Evolutionary conservation across 345 rosid genomes (phyloP), one percentile per base, ranked within the genome.

Genomic region (Eucalyptus pauciflora): DNA sequence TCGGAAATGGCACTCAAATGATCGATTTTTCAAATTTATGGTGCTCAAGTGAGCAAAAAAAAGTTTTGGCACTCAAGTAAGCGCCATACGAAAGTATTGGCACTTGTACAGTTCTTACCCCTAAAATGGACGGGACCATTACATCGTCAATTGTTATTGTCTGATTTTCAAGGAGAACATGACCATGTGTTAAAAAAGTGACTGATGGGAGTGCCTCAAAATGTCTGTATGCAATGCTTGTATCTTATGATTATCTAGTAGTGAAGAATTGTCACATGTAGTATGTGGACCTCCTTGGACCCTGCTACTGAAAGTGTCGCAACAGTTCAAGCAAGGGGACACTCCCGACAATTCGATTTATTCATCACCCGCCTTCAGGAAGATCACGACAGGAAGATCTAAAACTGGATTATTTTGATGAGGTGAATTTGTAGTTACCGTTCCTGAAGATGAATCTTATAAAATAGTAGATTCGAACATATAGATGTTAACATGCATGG

Each of bases 31-130:
- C 10, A 52, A 52, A 52, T 52, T 52, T 52, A 18, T 52, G 24
- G 1, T 4, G 7, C 2, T 52, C 1, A 52, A 52, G 56, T 18
- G 4, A 52, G 56, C 4, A 2, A 51, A 18, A 52, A 51, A 51
- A 51, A 51, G 7, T 17, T 6, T 17, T 17, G 9, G 0, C 9
- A 17, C 24, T 51, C 4, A 7, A 17, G 16, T 51, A 20, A 18
- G 24, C 1, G 0, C 1, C 4, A 1, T 52, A 52, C 0, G 0
- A 52, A 52, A 52, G 24, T 52, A 18, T 52, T 52, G 20, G 4
- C 56, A 52, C 56, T 52, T 52, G 56, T 52, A 1, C 4, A 7
- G 2, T 52, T 52, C 10, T 52, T 52, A 52, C 56, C 24, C 56
- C 56, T 52, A 18, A 31, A 69, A 69, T 33, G 43, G 18, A 69